These are phyloP conservation scores for Pseudozyma thailandica DNA, from an alignment of 1,284 basidiomycete genomes.

Conservation along the genomic window DNA sequence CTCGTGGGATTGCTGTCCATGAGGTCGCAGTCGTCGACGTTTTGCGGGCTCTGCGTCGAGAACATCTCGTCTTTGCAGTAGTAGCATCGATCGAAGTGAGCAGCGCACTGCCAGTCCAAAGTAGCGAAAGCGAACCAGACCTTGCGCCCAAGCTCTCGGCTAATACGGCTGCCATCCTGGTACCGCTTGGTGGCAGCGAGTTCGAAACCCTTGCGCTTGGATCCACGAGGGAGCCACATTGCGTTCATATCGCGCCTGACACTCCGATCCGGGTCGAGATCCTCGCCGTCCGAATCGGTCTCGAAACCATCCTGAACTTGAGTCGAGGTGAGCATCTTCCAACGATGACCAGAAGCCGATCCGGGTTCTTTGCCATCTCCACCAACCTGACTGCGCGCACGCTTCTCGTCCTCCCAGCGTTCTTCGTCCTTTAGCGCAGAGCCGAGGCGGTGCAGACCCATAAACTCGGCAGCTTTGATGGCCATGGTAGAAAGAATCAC, in stretches of 20 bases:
- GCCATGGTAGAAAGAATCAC: slow-evolving; percentile 31
- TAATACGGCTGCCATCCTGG: slow-evolving; percentile 37
- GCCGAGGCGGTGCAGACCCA: slow-evolving; percentile 53
- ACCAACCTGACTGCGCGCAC: not conserved
- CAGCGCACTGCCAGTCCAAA: slow-evolving; percentile 42
- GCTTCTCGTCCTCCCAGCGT: slow-evolving; percentile 44
- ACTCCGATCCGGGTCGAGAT: slow-evolving; percentile 31
- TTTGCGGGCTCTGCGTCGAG: slow-evolving; percentile 53
- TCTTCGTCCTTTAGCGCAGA: slow-evolving; percentile 54
- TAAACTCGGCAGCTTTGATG: slow-evolving; percentile 43
- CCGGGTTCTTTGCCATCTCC: slow-evolving; percentile 15
- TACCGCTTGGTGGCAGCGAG: slow-evolving; percentile 30
- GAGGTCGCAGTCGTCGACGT: slow-evolving; percentile 56
- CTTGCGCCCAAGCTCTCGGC: slow-evolving; percentile 41
- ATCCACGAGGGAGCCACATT: slow-evolving; percentile 40
- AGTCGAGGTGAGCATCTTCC: slow-evolving; percentile 41
- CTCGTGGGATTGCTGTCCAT: slow-evolving; percentile 17
- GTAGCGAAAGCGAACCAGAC: slow-evolving; percentile 50
- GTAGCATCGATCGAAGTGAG: slow-evolving; percentile 44
- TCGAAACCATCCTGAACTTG: slow-evolving; percentile 33
- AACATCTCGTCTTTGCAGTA: slow-evolving; percentile 46
- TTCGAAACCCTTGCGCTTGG: slow-evolving; percentile 21
- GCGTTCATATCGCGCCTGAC: slow-evolving; percentile 39
- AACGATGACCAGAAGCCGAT: slow-evolving; percentile 24
- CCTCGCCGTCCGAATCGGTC: slow-evolving; percentile 42